Conservation (phyloP, 139 green algal species). For the Mesotaenium endlicherianum region DNA sequence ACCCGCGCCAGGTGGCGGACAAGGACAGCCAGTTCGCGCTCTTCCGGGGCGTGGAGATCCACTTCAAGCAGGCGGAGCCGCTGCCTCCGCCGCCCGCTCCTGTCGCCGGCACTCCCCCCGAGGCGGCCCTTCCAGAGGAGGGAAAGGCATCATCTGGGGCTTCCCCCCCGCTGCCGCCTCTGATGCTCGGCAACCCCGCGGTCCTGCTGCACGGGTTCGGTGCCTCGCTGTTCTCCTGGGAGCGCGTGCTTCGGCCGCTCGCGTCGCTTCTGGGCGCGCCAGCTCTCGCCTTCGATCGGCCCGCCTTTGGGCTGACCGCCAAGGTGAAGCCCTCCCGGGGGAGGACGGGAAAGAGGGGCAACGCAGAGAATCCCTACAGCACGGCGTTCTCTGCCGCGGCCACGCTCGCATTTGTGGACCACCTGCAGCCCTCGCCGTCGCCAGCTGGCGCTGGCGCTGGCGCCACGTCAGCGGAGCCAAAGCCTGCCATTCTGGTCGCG, state of each 20-base stretch:
- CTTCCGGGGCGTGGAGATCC: conserved; percentile 14
- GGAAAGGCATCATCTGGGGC: background rate
- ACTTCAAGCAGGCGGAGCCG: conserved; percentile 6
- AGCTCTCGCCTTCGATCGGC: conserved; percentile 30
- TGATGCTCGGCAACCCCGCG: background rate
- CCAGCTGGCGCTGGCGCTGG: background rate
- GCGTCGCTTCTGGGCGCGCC: background rate
- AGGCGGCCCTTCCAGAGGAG: background rate
- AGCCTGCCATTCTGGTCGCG: too few relatives aligned
- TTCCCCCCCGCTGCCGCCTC: too few relatives aligned
- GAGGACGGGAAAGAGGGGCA: background rate
- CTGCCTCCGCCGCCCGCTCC: too few relatives aligned
- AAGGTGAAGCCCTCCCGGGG: background rate
- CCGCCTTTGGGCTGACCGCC: conserved; percentile 35
- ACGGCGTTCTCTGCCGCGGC: conserved; percentile 30
- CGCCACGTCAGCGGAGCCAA: background rate
- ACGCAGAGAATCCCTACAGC: conserved; percentile 9
- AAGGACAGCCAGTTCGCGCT: conserved; percentile 12
- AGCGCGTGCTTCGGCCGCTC: conserved; percentile 4
- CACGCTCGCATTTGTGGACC: conserved; percentile 26
- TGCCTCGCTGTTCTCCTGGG: conserved; percentile 31
- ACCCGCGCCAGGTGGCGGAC: conserved; percentile 19
- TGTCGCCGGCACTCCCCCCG: too few relatives aligned
- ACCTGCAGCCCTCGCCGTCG: background rate
- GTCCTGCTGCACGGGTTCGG: conserved; percentile 41